Base-by-base conservation (phyloP, 1,284 basidiomycete species). In the Pseudozyma tsukubaensis region DNA sequence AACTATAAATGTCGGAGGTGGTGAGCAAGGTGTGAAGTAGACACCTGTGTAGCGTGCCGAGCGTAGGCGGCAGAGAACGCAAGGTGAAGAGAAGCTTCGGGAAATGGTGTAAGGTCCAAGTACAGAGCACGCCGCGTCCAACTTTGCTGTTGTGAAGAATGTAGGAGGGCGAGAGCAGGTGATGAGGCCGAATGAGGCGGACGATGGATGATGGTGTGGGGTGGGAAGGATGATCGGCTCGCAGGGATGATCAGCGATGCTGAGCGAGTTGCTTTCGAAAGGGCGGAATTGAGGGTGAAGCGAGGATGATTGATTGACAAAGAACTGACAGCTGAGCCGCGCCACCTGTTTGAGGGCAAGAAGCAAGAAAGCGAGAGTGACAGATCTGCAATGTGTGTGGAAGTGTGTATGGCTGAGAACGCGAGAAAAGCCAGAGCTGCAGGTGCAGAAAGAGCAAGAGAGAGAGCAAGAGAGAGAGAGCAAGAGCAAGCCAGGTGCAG, bases 141-240 rank as follows among this genome's bases (percentile, higher is more conserved):
- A 6, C 24, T 29, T 14, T 32, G 55, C 12, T 32, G 47, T 45
- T 37, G 19, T 48, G 48, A 47, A n/a, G 57, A n/a, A 52, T 37
- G 49, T 55, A 66, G 57, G 63, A 56, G 48, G 24, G 49, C 56
- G 57, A 10, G 13, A 12, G 42, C 36, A 13, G 13, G 43, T 29
- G 42, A 19, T 36, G 42, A 50, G 37, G 47, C 4, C 14, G 36
- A 48, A 13, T 6, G 39, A 18, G 34, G 18, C 19, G 24, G 12
- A 11, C 16, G 36, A 29, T 39, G 12, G 35, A 14, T 14, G 43
- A 16, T 48, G 53, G 36, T 5, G 18, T 29, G 24, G 11, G n/a
- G 37, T 18, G 21, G 24, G 16, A 37, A 21, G 13, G 50, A 43
- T 12, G 21, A 21, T 24, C 19, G 21, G 10, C 19, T 12, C 19